phyloP scores from a whole-genome alignment of 345 rosid genomes.

The Acer negundo region DNA sequence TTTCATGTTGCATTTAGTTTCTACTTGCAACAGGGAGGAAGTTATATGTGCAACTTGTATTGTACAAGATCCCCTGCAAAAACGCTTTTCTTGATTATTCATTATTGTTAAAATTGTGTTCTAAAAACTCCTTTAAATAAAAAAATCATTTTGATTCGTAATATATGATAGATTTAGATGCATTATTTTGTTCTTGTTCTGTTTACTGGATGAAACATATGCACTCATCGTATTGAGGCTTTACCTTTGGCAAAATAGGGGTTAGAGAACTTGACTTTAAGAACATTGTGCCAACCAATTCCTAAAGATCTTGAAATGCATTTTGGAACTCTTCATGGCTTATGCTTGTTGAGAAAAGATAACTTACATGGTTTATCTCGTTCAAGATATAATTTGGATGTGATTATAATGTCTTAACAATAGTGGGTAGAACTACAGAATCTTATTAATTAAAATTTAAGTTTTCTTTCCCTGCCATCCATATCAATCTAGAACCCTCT shows the following conservation, averaged over 20 bases:
- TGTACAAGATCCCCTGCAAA: background rate
- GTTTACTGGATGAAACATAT: background rate
- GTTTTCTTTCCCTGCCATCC: slow-evolving; percentile 9
- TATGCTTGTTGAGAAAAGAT: background rate
- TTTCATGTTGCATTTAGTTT: background rate
- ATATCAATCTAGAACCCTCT: background rate
- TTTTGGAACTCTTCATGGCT: background rate
- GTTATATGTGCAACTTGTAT: background rate
- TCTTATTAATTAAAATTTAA: background rate
- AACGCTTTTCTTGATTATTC: background rate
- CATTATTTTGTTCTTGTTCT: background rate
- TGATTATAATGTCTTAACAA: background rate
- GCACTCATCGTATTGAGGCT: background rate
- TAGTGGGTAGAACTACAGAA: background rate
- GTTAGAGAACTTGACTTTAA: background rate
- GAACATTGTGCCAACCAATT: background rate
- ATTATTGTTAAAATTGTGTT: background rate
- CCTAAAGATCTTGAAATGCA: background rate
- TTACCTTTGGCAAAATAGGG: background rate
- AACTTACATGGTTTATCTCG: background rate
- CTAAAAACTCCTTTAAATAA: background rate
- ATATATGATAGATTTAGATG: background rate
- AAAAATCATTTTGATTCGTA: background rate
- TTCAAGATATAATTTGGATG: background rate
- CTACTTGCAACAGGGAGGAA: background rate